These are phyloP conservation scores for Podila verticillata DNA, from an alignment of 192 early-diverging fungal genomes.

Conservation along the genomic window DNA sequence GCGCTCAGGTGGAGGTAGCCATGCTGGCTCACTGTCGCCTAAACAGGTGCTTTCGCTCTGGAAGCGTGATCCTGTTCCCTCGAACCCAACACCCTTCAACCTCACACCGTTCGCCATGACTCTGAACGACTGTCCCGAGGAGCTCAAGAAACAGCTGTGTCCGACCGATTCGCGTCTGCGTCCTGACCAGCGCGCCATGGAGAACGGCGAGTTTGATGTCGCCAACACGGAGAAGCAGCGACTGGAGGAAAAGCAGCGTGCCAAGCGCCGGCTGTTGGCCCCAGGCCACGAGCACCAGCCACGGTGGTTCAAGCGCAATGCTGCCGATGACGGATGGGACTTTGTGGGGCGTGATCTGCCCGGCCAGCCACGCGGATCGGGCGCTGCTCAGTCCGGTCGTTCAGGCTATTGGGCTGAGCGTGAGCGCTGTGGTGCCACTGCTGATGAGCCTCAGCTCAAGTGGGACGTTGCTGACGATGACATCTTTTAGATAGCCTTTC, in stretches of 20 bases:
- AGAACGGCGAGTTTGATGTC: slow-evolving; percentile 80
- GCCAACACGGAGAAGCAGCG: slow-evolving; percentile 78
- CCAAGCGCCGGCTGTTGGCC: slow-evolving; percentile 66
- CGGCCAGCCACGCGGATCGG: slow-evolving; percentile 73
- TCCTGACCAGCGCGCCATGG: slow-evolving; percentile 89
- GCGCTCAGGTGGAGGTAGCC: slow-evolving; percentile 14
- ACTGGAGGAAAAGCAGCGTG: slow-evolving; percentile 81
- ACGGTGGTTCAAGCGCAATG: slow-evolving; percentile 80
- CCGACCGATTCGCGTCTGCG: slow-evolving; percentile 86
- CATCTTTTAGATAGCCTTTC: slow-evolving; percentile 55
- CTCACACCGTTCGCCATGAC: slow-evolving; percentile 82
- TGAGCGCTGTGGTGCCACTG: slow-evolving; percentile 54
- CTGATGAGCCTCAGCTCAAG: slow-evolving; percentile 37
- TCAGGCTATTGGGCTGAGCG: slow-evolving; percentile 78
- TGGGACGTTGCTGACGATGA: slow-evolving; percentile 59
- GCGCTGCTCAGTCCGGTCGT: slow-evolving; percentile 72
- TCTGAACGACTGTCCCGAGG: slow-evolving; percentile 74
- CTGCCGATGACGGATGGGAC: slow-evolving; percentile 50
- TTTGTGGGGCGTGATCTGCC: slow-evolving; percentile 46
- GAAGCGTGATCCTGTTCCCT: slow-evolving; percentile 64
- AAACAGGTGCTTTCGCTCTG: slow-evolving; percentile 68
- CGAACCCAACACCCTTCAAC: slow-evolving; percentile 70
- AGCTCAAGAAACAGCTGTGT: slow-evolving; percentile 69
- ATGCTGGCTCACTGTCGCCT: slow-evolving; percentile 43
- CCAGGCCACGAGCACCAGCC: slow-evolving; percentile 64